Base-by-base conservation (phyloP, 768 basidiomycete species). In the Ramaria sp. region DNA sequence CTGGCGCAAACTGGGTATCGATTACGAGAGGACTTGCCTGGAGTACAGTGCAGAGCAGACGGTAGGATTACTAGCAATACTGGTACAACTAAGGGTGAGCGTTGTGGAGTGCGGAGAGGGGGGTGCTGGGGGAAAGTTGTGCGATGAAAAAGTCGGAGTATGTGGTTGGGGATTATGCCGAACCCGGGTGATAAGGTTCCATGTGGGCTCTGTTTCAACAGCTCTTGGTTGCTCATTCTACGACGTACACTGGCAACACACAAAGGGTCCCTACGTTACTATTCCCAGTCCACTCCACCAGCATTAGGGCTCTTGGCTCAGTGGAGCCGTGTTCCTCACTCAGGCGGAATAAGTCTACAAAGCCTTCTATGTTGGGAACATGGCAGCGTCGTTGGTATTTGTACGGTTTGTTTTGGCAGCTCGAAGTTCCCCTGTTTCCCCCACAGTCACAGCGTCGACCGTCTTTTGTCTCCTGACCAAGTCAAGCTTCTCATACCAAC, bases 61-160 rank as follows among this genome's bases (percentile, higher is more conserved):
- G 34, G 13, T 9, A 10, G 13, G 34, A 37, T 37, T 37, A 37
- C 27, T 37, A 7, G 9, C 4, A 10, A 37, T 37, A 37, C 4
- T 37, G 34, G 34, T 37, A 34, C 30, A 20, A 17, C 19, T 13
- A 30, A 6, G 30, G 48, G 13, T 11, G 27, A 22, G 34, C 30
- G 22, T 51, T n/a, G 56, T 33, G 27, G 20, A 9, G 22, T 20
- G 56, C 20, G 48, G 19, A 5, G 34, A 12, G 47, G 47, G 51
- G 34, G 15, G 45, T 50, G 47, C 47, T 50, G 49, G 50, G 33
- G 19, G 49, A 49, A 58, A 27, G 50, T 13, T 46, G 27, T 33
- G 33, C 34, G 41, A 47, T 20, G 57, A 58, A 58, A 54, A 54
- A 31, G 50, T 58, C 57, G 51, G 57, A 51, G 57, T 58, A 41